Evolutionary conservation across 331 rosid species (phyloP).

Genomic region (Pyrus hybrid): DNA sequence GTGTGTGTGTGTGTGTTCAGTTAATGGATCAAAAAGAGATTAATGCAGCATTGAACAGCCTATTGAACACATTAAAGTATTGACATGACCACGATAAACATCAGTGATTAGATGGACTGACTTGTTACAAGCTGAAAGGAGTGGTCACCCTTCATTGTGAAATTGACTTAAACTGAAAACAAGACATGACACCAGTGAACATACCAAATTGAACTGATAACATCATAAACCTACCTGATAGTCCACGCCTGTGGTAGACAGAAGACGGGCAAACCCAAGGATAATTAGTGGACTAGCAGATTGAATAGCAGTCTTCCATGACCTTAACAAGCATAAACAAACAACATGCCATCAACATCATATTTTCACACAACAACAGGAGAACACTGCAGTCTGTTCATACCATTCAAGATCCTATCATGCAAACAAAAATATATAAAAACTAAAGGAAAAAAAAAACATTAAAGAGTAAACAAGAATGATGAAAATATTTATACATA

Average conservation of each 20-base stretch:
- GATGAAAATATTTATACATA: background rate
- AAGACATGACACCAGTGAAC: background rate
- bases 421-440: background rate
- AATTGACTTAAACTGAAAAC: background rate
- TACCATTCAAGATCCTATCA: background rate
- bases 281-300: constrained; percentile 64
- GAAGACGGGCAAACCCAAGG: constrained; percentile 69
- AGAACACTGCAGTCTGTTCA: background rate
- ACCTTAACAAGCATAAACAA: constrained; percentile 29
- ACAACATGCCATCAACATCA: background rate
- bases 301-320: constrained; percentile 38
- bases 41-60: background rate
- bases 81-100: background rate
- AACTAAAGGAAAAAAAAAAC: background rate
- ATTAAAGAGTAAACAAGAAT: background rate
- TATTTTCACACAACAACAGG: background rate
- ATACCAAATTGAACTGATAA: background rate
- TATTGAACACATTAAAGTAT: background rate
- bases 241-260: constrained; percentile 69
- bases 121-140: background rate
- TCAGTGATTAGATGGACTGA: background rate
- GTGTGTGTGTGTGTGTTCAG: too few relatives aligned
- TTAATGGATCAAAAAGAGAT: background rate
- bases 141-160: background rate
- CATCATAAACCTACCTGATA: constrained; percentile 54